Percentiles rank a stretch among this genome's conserved stretches.
These are phyloP conservation scores for Wickerhamiella dianesei DNA, from an alignment of 805 yeast species.

Conservation along the genomic window DNA sequence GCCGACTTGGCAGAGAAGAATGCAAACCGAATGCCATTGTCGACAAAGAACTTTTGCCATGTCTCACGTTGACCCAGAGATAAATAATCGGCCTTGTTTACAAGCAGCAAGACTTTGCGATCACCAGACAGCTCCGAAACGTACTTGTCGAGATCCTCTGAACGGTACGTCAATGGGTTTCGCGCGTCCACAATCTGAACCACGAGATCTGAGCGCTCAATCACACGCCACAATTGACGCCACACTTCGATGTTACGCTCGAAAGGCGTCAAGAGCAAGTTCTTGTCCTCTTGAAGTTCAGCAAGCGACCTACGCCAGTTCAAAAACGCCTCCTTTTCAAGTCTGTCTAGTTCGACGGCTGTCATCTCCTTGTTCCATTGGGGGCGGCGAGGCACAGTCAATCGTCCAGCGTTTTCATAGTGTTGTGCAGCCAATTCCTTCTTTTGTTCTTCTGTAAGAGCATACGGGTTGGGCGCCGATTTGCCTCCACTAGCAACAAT, in stretches of 20 bases:
- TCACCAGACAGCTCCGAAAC: conserved; percentile 51
- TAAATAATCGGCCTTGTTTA: conserved; percentile 86
- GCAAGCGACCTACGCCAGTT: conserved; percentile 93
- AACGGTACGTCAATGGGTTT: conserved; percentile 80
- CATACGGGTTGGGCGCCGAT: conserved; percentile 33
- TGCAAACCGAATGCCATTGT: conserved; percentile 61
- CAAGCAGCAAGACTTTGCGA: conserved; percentile 69
- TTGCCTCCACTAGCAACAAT: conserved; percentile 45
- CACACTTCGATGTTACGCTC: conserved; percentile 96
- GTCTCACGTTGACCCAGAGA: conserved; percentile 58
- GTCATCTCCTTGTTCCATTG: conserved; percentile 64
- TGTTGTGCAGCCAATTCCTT: conserved; percentile 42
- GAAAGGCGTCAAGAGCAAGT: conserved; percentile 82
- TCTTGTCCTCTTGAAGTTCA: conserved; percentile 65
- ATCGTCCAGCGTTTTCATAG: conserved; percentile 38
- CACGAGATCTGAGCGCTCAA: conserved; percentile 83
- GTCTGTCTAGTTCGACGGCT: conserved; percentile 63
- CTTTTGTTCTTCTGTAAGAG: conserved; percentile 56
- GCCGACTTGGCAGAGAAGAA: conserved; percentile 89
- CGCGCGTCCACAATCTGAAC: conserved; percentile 98
- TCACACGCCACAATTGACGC: conserved; percentile 97
- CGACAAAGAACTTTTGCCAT: conserved; percentile 78
- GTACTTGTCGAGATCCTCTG: conserved; percentile 72
- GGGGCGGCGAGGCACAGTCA: conserved; percentile 91
- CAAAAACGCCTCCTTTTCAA: conserved; percentile 79